A percentile compares a stretch with the other conserved stretches of the same genome.
phyloP scores from a whole-genome alignment of 192 early-diverging fungal genomes.

The Spizellomyces sp. region DNA sequence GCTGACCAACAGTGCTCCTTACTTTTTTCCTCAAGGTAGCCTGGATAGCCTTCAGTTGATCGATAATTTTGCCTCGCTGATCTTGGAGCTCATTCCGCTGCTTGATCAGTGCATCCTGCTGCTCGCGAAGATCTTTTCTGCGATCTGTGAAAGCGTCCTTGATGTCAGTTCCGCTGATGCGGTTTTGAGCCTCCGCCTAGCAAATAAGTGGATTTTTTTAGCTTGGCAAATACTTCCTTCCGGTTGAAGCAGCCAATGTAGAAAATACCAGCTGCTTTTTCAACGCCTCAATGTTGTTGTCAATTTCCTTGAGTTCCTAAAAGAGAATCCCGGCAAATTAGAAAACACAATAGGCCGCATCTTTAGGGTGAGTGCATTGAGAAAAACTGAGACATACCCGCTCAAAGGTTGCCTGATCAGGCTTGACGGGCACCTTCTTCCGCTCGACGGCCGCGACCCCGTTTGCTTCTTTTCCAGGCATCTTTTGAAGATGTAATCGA shows the following conservation, averaged over 20 bases:
- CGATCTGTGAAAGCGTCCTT: conserved; percentile 56
- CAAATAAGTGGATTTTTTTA: not conserved
- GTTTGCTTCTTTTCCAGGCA: not conserved
- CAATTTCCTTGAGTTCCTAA: conserved; percentile 49
- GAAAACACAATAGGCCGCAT: not conserved
- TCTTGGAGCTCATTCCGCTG: conserved; percentile 74
- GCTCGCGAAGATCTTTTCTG: conserved; percentile 61
- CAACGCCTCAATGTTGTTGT: conserved; percentile 57
- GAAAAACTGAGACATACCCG: not conserved
- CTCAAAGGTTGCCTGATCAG: conserved; percentile 48
- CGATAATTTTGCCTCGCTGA: conserved; percentile 69
- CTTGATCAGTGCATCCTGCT: conserved; percentile 68
- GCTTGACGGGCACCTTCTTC: conserved; percentile 42
- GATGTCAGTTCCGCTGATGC: conserved; percentile 59
- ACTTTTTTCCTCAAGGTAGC: conserved; percentile 83
- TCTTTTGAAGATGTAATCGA: not conserved
- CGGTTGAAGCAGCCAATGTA: not conserved
- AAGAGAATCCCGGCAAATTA: not conserved
- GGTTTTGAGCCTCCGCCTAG: conserved; percentile 58
- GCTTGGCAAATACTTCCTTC: not conserved
- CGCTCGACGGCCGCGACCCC: conserved; percentile 7
- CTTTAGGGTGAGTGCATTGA: not conserved
- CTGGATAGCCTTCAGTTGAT: conserved; percentile 70
- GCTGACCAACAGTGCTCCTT: not conserved
- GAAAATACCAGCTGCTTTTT: conserved; percentile 54